phyloP scores from a whole-genome alignment of 306 rosid species.

The Cicer arietinum region DNA sequence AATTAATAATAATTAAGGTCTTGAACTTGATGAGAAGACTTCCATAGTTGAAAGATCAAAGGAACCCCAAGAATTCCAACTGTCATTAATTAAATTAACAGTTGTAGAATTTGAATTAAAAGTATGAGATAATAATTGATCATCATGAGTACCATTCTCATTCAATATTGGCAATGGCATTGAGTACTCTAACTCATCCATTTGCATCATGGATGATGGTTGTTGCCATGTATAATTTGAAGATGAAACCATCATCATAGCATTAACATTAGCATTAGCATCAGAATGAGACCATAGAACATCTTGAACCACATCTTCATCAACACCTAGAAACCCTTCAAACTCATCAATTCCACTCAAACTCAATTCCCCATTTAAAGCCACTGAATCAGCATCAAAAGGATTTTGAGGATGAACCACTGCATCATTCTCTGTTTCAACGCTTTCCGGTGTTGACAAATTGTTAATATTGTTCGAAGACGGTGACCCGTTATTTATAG shows the following conservation, averaged over 20 bases:
- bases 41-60: slow-evolving; percentile 64
- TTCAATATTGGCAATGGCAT: slow-evolving; percentile 38
- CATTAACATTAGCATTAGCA: neutral
- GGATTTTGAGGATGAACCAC: slow-evolving; percentile 18
- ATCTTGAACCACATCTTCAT: slow-evolving; percentile 41
- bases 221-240: slow-evolving; percentile 26
- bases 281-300: slow-evolving; percentile 39
- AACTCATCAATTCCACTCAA: slow-evolving; percentile 57
- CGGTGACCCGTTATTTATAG: neutral
- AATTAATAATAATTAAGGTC: slow-evolving; percentile 40
- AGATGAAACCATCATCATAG: slow-evolving; percentile 25
- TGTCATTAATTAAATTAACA: slow-evolving; percentile 41
- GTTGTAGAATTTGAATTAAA: slow-evolving; percentile 34
- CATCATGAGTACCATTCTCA: slow-evolving; percentile 15
- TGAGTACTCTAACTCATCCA: slow-evolving; percentile 44
- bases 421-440: slow-evolving; percentile 33
- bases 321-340: slow-evolving; percentile 47
- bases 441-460: slow-evolving; percentile 40
- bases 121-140: slow-evolving; percentile 37
- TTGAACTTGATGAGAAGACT: slow-evolving; percentile 53
- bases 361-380: slow-evolving; percentile 29
- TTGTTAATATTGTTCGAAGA: slow-evolving; percentile 34
- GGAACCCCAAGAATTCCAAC: slow-evolving; percentile 67
- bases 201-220: slow-evolving; percentile 35
- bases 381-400: neutral